A percentile compares a stretch with the other conserved stretches of the same genome.
Evolutionary conservation across 352 stramenopile species (phyloP).

Genomic region (Pythium pyrilobum): DNA sequence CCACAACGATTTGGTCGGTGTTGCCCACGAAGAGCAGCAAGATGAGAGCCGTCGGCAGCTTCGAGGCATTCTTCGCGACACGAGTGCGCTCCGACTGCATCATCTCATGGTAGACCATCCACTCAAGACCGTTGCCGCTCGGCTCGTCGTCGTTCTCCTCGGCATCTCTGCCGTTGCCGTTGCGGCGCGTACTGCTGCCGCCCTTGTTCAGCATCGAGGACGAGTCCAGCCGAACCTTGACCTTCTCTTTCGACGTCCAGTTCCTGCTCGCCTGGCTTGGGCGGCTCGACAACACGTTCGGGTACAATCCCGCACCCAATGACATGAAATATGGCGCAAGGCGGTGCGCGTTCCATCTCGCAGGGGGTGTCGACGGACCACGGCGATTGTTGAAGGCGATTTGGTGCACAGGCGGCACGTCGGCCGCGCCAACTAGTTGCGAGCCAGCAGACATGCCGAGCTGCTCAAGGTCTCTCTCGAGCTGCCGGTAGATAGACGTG

Average conservation of each 20-base stretch:
- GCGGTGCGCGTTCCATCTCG: constrained; percentile 18
- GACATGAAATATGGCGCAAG: constrained; percentile 59
- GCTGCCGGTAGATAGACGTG: constrained; percentile 58
- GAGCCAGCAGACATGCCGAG: constrained; percentile 43
- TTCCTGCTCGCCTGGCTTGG: constrained; percentile 37
- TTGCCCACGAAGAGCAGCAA: constrained; percentile 62
- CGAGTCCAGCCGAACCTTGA: constrained; percentile 68
- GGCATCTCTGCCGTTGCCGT: constrained; percentile 11
- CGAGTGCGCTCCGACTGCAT: constrained; percentile 71
- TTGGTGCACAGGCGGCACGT: not conserved
- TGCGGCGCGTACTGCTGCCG: constrained; percentile 9
- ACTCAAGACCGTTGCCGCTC: constrained; percentile 35
- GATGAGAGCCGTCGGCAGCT: constrained; percentile 51
- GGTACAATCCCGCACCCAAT: constrained; percentile 65
- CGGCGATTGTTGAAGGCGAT: not conserved
- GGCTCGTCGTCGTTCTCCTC: constrained; percentile 25
- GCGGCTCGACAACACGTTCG: constrained; percentile 57
- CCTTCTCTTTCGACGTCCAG: constrained; percentile 78
- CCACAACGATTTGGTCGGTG: constrained; percentile 18
- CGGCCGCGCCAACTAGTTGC: constrained; percentile 28
- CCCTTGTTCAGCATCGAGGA: constrained; percentile 40
- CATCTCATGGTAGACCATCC: constrained; percentile 83
- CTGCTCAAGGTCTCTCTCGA: constrained; percentile 48
- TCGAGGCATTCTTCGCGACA: constrained; percentile 65
- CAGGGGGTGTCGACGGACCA: not conserved